Evolutionary conservation across 169 alveolate genomes (phyloP).

Genomic region (Besnoitia besnoiti): DNA sequence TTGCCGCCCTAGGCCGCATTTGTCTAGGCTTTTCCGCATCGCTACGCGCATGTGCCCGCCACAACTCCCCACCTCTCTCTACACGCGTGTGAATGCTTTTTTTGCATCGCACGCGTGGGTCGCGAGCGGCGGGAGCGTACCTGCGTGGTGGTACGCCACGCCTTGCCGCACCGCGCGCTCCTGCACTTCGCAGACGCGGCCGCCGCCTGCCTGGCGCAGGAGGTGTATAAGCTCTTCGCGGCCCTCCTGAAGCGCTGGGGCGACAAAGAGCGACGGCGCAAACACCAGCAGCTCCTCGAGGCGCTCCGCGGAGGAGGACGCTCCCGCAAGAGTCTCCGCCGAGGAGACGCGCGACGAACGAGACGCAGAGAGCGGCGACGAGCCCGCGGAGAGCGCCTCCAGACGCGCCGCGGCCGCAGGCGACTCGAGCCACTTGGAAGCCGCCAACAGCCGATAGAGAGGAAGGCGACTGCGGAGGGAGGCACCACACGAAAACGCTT

Average conservation of each 20-base stretch:
- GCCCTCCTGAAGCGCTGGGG: background rate
- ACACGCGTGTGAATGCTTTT: too few species aligned
- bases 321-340: background rate
- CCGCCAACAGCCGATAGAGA: background rate
- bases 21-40: too few species aligned
- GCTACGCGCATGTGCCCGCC: too few species aligned
- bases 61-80: too few species aligned
- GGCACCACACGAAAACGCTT: too few species aligned
- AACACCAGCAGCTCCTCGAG: background rate
- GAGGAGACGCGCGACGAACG: background rate
- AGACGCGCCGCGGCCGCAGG: background rate
- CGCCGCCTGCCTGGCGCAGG: background rate
- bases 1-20: too few species aligned
- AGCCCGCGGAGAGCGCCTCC: background rate
- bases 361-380: background rate
- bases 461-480: constrained; percentile 12
- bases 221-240: background rate
- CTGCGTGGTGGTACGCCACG: constrained; percentile 82
- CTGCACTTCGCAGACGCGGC: background rate
- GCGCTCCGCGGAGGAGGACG: background rate
- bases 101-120: too few species aligned
- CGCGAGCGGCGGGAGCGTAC: too few species aligned
- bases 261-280: constrained; percentile 6
- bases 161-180: constrained; percentile 72
- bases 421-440: background rate